Evolutionary conservation across 139 green algal genomes (phyloP).

Genomic region (Ettlia oleoabundans): DNA sequence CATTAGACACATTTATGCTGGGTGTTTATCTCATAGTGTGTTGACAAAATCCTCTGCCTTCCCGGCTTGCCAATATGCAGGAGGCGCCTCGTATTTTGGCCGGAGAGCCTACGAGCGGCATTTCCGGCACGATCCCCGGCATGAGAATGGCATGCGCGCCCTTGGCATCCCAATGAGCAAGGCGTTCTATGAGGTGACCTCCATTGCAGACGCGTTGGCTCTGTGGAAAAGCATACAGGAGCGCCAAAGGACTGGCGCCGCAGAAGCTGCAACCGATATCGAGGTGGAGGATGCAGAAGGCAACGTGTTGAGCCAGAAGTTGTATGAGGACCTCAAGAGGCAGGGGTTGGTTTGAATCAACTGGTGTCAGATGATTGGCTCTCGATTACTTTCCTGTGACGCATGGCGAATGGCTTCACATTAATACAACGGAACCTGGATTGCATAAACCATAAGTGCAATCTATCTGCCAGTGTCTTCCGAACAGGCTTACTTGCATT

Average conservation of each 20-base stretch:
- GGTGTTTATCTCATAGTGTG: too few species aligned
- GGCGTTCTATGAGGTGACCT: constrained; percentile 74
- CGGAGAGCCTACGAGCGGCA: constrained; percentile 96
- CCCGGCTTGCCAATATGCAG: background rate
- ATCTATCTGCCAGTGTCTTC: too few species aligned
- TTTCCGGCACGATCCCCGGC: constrained; percentile 94
- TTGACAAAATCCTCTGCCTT: background rate
- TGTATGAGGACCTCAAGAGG: constrained; percentile 85
- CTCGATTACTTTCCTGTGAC: too few species aligned
- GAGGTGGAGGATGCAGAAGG: constrained; percentile 86
- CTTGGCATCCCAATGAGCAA: constrained; percentile 90
- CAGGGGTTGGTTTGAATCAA: constrained; percentile 80
- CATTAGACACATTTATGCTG: too few species aligned
- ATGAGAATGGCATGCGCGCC: constrained; percentile 92
- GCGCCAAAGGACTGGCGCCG: too few species aligned
- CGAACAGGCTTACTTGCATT: too few species aligned
- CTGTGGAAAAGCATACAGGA: constrained; percentile 86
- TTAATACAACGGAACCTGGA: too few species aligned
- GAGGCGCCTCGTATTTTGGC: constrained; percentile 89
- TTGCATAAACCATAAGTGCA: too few species aligned
- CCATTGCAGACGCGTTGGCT: constrained; percentile 87
- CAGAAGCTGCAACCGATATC: constrained; percentile 60
- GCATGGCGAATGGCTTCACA: too few species aligned
- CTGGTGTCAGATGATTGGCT: too few species aligned
- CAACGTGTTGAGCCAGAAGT: constrained; percentile 93